Conservation (phyloP, 306 rosid genomes). For the Ammopiptanthus mongolicus region DNA sequence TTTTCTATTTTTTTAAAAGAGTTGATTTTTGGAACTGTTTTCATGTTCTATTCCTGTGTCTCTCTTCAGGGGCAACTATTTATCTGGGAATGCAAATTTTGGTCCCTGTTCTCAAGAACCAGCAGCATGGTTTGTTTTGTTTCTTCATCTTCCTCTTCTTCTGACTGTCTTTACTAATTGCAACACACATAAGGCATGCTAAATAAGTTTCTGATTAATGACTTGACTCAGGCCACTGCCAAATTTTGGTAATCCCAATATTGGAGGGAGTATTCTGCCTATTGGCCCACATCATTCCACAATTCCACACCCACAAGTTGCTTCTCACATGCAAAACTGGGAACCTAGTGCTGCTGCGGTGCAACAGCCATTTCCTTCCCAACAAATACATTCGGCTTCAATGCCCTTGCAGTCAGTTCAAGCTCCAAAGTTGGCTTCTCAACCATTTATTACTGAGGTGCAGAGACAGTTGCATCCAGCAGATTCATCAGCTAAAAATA, state of each 20-base stretch:
- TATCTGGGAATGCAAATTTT: conserved; percentile 29
- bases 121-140: conserved; percentile 46
- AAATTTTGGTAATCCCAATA: conserved; percentile 43
- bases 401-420: conserved; percentile 40
- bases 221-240: conserved; percentile 49
- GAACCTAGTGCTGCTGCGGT: conserved; percentile 36
- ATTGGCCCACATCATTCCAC: conserved; percentile 52
- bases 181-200: not conserved
- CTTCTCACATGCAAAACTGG: conserved; percentile 52
- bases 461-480: conserved; percentile 47
- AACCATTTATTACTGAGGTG: conserved; percentile 34
- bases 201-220: conserved; percentile 12
- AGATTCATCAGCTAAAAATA: conserved; percentile 35
- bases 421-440: conserved; percentile 45
- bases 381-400: conserved; percentile 40
- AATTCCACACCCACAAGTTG: conserved; percentile 42
- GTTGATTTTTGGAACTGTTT: conserved; percentile 4
- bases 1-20: not conserved
- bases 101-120: conserved; percentile 52
- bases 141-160: not conserved
- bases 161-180: not conserved
- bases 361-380: conserved; percentile 52
- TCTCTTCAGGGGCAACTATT: conserved; percentile 49
- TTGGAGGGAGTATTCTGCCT: conserved; percentile 41
- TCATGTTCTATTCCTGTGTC: conserved; percentile 16